Conservation (phyloP, 495 filamentous ascomycete species). For the Pseudevernia furfuracea region DNA sequence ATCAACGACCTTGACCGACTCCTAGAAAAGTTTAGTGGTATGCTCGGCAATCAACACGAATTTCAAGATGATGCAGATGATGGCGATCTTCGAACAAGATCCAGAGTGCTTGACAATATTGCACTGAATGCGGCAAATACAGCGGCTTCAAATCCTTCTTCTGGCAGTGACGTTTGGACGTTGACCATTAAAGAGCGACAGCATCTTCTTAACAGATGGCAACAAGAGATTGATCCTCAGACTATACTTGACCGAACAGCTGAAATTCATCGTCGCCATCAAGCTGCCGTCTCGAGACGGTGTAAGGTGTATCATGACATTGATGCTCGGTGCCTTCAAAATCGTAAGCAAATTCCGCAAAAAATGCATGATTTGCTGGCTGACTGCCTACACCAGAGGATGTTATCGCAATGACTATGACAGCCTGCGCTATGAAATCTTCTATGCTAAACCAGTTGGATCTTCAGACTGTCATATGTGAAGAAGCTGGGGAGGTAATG, state of each 20-base stretch:
- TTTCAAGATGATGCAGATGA: constrained; percentile 7
- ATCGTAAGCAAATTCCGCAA: constrained; percentile 7
- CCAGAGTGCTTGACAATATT: constrained; percentile 16
- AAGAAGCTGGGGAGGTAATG: constrained; percentile 51
- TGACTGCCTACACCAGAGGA: constrained; percentile 18
- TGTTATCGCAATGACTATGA: constrained; percentile 34
- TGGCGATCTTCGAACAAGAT: neutral
- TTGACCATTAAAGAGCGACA: constrained; percentile 18
- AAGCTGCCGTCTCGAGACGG: constrained; percentile 16
- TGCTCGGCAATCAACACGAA: constrained; percentile 14
- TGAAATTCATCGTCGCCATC: constrained; percentile 26
- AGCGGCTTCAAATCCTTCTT: neutral
- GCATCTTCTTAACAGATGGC: constrained; percentile 21
- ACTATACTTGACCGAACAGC: constrained; percentile 21
- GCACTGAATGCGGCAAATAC: constrained; percentile 12
- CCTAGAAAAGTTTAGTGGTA: constrained; percentile 18
- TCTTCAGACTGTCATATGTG: constrained; percentile 42
- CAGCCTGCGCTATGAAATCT: constrained; percentile 30
- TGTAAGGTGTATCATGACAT: constrained; percentile 15
- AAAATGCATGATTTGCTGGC: neutral
- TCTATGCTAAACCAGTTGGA: constrained; percentile 24
- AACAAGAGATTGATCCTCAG: constrained; percentile 21
- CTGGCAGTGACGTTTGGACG: constrained; percentile 15
- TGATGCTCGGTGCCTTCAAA: constrained; percentile 22
- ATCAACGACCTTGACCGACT: constrained; percentile 24